Conservation (phyloP, 345 rosid species). For the Rhodamnia argentea region DNA sequence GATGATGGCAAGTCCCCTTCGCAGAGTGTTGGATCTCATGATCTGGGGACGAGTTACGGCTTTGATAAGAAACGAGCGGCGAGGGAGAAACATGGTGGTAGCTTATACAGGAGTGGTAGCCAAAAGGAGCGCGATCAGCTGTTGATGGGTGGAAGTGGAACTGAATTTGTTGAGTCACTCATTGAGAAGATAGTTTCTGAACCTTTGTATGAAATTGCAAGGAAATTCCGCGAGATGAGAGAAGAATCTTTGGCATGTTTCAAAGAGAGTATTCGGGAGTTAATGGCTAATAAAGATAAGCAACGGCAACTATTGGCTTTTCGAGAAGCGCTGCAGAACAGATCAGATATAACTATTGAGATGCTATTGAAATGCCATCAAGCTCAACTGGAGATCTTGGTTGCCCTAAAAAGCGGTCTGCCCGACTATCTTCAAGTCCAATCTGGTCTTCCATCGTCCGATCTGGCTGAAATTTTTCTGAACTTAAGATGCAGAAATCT, state of each 20-base stretch:
- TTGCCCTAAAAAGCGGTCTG: constrained; percentile 64
- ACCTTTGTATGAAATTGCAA: constrained; percentile 64
- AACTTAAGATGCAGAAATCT: constrained; percentile 77
- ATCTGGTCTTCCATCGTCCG: constrained; percentile 39
- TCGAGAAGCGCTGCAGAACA: constrained; percentile 49
- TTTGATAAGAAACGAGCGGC: constrained; percentile 49
- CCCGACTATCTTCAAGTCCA: constrained; percentile 59
- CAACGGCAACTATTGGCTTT: constrained; percentile 34
- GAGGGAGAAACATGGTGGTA: constrained; percentile 45
- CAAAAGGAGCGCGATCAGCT: constrained; percentile 38
- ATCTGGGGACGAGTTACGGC: constrained; percentile 45
- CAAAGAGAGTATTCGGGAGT: constrained; percentile 71
- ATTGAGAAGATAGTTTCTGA: constrained; percentile 60
- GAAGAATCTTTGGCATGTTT: constrained; percentile 40
- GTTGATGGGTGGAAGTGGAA: constrained; percentile 34
- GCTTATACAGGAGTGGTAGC: constrained; percentile 52
- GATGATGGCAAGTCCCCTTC: constrained; percentile 56
- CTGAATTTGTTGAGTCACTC: constrained; percentile 63
- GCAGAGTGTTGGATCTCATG: constrained; percentile 60
- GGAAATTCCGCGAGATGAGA: constrained; percentile 73
- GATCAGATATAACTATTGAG: constrained; percentile 57
- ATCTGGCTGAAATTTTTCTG: constrained; percentile 81
- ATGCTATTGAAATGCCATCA: constrained; percentile 53
- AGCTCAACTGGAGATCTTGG: constrained; percentile 77
- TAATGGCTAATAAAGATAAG: constrained; percentile 61